Percentiles rank a stretch among this genome's conserved stretches.
These are phyloP conservation scores for Pseudopyricularia cyperi DNA, from an alignment of 2,329 filamentous ascomycete species.

Conservation along the genomic window DNA sequence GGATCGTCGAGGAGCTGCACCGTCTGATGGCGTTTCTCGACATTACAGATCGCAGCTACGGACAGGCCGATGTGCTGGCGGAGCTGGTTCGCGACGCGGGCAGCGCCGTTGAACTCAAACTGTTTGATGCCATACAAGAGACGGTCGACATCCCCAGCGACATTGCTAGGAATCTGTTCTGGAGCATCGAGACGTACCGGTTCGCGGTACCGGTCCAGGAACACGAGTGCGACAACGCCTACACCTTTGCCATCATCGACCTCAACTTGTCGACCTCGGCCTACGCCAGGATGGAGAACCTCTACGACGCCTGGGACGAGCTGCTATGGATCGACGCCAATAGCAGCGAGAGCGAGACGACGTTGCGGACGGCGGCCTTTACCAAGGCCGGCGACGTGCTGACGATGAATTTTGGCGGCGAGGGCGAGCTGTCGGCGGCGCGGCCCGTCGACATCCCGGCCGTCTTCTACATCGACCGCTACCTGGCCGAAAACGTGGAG, in stretches of 20 bases:
- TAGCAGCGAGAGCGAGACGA: background rate
- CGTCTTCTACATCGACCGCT: slow-evolving; percentile 12
- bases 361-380: slow-evolving; percentile 4
- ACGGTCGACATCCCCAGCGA: background rate
- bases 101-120: background rate
- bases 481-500: slow-evolving; percentile 8
- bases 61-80: slow-evolving; percentile 36
- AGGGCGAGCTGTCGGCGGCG: background rate
- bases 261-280: slow-evolving; percentile 58
- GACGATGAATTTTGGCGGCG: slow-evolving; percentile 9
- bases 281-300: slow-evolving; percentile 57
- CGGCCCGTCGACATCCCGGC: slow-evolving; percentile 11
- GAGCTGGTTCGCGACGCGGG: slow-evolving; percentile 5
- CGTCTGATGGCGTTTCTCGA: slow-evolving; percentile 52
- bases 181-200: background rate
- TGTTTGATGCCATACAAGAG: background rate
- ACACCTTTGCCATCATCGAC: background rate
- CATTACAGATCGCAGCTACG: slow-evolving; percentile 45
- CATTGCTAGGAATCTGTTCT: background rate
- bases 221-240: background rate
- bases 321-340: slow-evolving; percentile 13
- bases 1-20: slow-evolving; percentile 42
- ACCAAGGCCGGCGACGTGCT: slow-evolving; percentile 6
- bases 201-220: background rate
- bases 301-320: slow-evolving; percentile 21